These are phyloP conservation scores for Buddleja alternifolia DNA, from an alignment of 257 asterid genomes.

Conservation along the genomic window DNA sequence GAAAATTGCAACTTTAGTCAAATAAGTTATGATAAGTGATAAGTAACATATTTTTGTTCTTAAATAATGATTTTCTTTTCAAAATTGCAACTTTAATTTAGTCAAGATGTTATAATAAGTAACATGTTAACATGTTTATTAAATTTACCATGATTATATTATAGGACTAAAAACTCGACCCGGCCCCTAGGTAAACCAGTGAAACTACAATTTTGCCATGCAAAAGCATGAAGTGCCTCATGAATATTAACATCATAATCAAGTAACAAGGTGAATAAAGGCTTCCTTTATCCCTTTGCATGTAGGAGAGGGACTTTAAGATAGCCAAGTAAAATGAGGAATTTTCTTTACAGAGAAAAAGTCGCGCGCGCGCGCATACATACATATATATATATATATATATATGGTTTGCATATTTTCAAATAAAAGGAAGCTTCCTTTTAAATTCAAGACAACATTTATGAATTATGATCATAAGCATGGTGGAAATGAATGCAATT, in stretches of 20 bases:
- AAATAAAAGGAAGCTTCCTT: slow-evolving; percentile 4
- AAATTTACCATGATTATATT: no score
- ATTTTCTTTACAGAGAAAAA: neutral
- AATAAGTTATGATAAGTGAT: no score
- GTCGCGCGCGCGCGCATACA: no score
- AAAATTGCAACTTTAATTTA: no score
- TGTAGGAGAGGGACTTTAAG: neutral
- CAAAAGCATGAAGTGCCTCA: slow-evolving; percentile 11
- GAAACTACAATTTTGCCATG: neutral
- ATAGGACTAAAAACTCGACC: no score
- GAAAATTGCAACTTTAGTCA: no score
- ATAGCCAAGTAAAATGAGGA: neutral
- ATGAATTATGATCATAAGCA: neutral
- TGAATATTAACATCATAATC: neutral
- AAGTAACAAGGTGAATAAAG: neutral
- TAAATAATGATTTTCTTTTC: no score
- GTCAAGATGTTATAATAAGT: no score
- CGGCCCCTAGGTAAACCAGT: no score
- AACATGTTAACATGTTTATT: no score
- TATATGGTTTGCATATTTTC: neutral
- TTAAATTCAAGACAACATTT: slow-evolving; percentile 26
- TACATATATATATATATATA: no score
- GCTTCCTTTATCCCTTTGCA: neutral
- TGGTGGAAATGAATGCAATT: slow-evolving; percentile 4
- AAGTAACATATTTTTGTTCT: no score